Evolutionary conservation across 768 basidiomycete species (phyloP), one percentile per base, ranked within the genome.

Genomic region (Lentinula boryana): DNA sequence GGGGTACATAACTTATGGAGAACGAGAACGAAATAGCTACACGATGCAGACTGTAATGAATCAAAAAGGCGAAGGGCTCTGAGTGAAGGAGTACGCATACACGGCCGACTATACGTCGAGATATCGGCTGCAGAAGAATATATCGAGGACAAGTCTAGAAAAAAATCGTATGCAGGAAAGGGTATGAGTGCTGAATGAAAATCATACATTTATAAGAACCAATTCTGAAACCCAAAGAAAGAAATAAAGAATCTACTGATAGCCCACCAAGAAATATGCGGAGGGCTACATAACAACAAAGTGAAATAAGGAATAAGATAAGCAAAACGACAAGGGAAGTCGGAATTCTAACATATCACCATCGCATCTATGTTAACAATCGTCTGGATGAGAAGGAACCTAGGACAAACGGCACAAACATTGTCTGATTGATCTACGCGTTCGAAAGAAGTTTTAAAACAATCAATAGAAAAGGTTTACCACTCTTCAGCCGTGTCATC

Each of bases 401-500:
- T 44, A 18, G 43, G n/a, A 31, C 12, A n/a, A 15, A 2, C 5
- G 50, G 23, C 5, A 23, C 27, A 21, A 35, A 51, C 23, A 23
- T 13, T 32, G 4, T 18, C 32, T 8, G 12, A 18, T 35, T 27
- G 27, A 27, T 27, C 27, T 27, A 27, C 27, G 27, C 27, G 27
- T 5, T 33, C 5, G 18, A 18, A 35, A 54, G 18, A 18, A n/a
- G 35, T 8, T 6, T 15, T 3, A 56, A 35, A 12, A 56, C 33
- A 12, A 13, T 4, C 18, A 7, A 3, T 36, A 13, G 41, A 27
- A 15, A 40, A 10, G 56, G 27, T 52, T 73, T 69, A 83, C 79
- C 80, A 84, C 43, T 80, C 77, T n/a, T 70, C 69, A 32, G 76
- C 70, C 38, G 73, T 64, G 57, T 78, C 77, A 61, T 82, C 80